These are phyloP conservation scores for Eucalyptus pauciflora DNA, from an alignment of 345 rosid species.

Conservation along the genomic window DNA sequence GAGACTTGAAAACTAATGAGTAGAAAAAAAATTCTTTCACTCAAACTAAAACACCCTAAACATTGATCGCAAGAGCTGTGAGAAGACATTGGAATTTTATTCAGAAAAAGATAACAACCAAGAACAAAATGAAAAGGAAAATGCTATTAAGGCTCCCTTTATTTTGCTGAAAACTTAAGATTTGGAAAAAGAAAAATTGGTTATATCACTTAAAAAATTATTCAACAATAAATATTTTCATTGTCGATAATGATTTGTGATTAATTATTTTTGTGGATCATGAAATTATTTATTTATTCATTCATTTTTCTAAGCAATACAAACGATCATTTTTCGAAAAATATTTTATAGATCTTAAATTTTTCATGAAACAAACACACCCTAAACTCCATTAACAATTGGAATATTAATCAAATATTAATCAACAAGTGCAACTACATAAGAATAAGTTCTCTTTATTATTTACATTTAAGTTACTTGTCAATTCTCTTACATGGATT, in stretches of 20 bases:
- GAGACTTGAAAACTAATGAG: not conserved
- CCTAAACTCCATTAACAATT: not conserved
- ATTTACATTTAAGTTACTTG: not conserved
- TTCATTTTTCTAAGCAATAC: too few relatives aligned
- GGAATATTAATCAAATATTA: not conserved
- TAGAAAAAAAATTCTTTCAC: not conserved
- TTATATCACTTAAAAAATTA: accelerated
- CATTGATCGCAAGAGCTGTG: not conserved
- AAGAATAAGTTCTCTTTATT: not conserved
- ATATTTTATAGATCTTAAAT: too few relatives aligned
- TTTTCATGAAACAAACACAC: too few relatives aligned
- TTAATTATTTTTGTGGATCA: not conserved
- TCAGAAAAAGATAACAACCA: not conserved
- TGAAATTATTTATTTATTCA: too few relatives aligned
- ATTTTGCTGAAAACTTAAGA: not conserved
- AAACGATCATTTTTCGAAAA: too few relatives aligned
- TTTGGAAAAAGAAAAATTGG: too few relatives aligned
- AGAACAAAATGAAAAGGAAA: not conserved
- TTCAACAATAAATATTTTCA: not conserved
- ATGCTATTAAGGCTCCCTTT: not conserved
- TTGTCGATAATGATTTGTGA: too few relatives aligned
- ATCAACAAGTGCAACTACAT: not conserved
- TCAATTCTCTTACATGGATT: not conserved
- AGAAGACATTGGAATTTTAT: not conserved
- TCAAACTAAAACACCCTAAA: not conserved